Percentiles rank a stretch among this genome's conserved stretches.
These are phyloP conservation scores for Diaporthe capsici DNA, from an alignment of 2,329 filamentous ascomycete species.

Conservation along the genomic window DNA sequence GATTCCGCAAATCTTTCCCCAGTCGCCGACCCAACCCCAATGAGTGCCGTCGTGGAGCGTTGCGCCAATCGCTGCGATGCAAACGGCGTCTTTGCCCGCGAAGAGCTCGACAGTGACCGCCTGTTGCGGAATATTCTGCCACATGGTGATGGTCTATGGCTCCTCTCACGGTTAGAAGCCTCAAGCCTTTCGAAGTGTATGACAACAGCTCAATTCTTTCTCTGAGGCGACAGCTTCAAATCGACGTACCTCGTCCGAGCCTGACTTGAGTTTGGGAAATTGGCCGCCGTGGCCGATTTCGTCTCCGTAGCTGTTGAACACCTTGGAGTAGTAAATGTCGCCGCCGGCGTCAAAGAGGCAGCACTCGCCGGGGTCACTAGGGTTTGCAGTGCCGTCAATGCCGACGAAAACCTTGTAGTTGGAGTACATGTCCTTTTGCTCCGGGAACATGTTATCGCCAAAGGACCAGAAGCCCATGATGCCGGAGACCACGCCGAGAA, in stretches of 20 bases:
- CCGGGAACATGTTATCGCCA: constrained; percentile 2
- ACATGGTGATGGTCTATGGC: neutral
- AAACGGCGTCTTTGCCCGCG: neutral
- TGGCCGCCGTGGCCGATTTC: neutral
- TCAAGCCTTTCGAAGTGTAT: no score
- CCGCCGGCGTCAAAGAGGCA: neutral
- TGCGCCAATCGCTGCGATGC: constrained; percentile 10
- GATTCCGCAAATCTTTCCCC: neutral
- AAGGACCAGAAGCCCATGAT: constrained; percentile 9
- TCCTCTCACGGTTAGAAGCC: neutral
- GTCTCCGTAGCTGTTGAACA: neutral
- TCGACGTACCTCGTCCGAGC: neutral
- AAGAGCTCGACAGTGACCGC: neutral
- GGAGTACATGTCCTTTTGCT: neutral
- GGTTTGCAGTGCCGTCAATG: neutral
- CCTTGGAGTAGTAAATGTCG: neutral
- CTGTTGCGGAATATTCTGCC: neutral
- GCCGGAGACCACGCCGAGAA: neutral
- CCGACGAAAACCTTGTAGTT: constrained; percentile 12
- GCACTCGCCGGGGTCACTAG: neutral
- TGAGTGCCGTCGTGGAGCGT: neutral
- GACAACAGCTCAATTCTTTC: no score
- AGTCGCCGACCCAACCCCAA: constrained; percentile 9
- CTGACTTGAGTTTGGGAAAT: neutral
- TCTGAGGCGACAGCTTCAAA: neutral